phyloP scores from a whole-genome alignment of 2,329 filamentous ascomycete genomes.

The Amauroascus niger region DNA sequence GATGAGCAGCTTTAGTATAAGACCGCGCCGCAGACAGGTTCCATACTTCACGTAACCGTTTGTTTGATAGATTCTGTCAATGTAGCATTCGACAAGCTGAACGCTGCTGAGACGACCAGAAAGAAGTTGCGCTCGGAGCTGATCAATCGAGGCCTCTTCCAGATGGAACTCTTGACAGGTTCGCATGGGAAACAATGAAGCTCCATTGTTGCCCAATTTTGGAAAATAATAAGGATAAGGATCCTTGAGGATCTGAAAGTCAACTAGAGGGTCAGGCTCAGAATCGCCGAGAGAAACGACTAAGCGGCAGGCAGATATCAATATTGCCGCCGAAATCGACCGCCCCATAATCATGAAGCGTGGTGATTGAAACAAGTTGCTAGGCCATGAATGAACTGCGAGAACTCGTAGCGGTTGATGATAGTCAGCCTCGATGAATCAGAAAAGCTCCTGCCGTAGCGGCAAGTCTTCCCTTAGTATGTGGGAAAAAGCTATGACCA shows the following conservation, averaged over 20 bases:
- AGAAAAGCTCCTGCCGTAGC: no score
- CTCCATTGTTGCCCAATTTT: slow-evolving; percentile 25
- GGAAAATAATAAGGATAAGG: slow-evolving; percentile 34
- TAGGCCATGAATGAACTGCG: background rate
- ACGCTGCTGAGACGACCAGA: slow-evolving; percentile 48
- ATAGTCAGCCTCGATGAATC: no score
- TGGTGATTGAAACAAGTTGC: background rate
- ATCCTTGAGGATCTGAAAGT: slow-evolving; percentile 27
- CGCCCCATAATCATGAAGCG: slow-evolving; percentile 4
- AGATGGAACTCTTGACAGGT: slow-evolving; percentile 51
- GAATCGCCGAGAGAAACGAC: background rate
- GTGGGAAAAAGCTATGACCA: no score
- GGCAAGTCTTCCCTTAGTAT: no score
- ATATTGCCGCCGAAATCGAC: slow-evolving; percentile 17
- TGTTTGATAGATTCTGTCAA: slow-evolving; percentile 52
- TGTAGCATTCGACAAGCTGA: slow-evolving; percentile 53
- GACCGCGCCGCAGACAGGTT: background rate
- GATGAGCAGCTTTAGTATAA: background rate
- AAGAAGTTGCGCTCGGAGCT: slow-evolving; percentile 52
- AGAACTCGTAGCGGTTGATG: background rate
- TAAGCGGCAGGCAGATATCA: slow-evolving; percentile 20
- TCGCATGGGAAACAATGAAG: slow-evolving; percentile 51
- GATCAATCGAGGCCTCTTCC: slow-evolving; percentile 60
- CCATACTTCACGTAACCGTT: slow-evolving; percentile 54
- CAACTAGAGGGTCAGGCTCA: slow-evolving; percentile 22